A percentile compares a stretch with the other conserved stretches of the same genome.
phyloP scores from a whole-genome alignment of 139 green algal species.

The Zygnema circumcarinatum region DNA sequence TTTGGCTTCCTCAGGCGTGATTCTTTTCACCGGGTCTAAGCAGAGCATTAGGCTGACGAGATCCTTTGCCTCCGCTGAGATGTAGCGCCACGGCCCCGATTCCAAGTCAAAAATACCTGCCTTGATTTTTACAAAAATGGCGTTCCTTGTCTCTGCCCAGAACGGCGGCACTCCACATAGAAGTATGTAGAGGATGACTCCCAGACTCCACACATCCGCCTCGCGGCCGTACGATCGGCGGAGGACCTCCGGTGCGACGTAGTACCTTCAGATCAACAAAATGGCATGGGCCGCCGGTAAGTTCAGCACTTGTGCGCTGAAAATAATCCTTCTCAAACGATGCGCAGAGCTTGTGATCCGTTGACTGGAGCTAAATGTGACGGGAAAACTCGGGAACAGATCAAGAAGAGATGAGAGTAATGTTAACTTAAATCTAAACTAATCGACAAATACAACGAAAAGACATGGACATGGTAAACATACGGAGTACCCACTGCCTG shows the following conservation, averaged over 20 bases:
- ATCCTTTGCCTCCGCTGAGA: background rate
- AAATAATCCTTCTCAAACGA: no score
- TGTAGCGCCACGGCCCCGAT: background rate
- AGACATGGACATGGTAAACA: no score
- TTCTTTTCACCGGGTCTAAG: background rate
- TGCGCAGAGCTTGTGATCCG: no score
- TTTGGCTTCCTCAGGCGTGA: constrained; percentile 19
- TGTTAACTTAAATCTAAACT: no score
- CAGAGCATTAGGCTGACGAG: background rate
- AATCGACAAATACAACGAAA: no score
- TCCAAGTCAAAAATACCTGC: background rate
- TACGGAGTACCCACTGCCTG: constrained; percentile 72
- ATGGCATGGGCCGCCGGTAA: no score
- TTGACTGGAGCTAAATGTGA: no score
- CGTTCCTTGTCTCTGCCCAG: background rate
- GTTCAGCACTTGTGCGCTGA: no score
- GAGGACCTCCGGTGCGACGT: constrained; percentile 86
- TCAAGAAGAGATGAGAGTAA: no score
- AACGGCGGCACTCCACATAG: constrained; percentile 30
- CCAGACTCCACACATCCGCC: constrained; percentile 81
- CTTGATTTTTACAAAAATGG: constrained; percentile 18
- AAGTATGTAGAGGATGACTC: constrained; percentile 78
- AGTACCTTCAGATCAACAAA: no score
- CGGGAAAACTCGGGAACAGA: no score
- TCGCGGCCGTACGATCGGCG: constrained; percentile 72